Evolutionary conservation across 768 basidiomycete species (phyloP).

Genomic region (Leucocoprinus leucothites): DNA sequence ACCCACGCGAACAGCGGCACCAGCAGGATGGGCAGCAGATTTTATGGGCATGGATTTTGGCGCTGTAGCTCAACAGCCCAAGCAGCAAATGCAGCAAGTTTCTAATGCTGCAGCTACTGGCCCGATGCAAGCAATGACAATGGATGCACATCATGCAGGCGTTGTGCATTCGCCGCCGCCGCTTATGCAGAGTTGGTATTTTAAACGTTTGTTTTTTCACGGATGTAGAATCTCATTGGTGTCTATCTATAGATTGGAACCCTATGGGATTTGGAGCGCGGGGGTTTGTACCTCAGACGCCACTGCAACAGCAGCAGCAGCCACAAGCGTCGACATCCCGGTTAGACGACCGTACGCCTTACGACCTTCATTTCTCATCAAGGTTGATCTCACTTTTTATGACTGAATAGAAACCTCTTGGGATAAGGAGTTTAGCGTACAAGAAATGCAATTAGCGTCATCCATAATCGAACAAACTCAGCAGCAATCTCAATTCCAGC

Average conservation of each 20-base stretch:
- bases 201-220: background rate
- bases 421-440: slow-evolving; percentile 65
- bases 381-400: background rate
- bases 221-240: background rate
- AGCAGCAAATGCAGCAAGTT: background rate
- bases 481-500: background rate
- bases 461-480: slow-evolving; percentile 20
- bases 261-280: slow-evolving; percentile 27
- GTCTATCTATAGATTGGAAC: slow-evolving; percentile 30
- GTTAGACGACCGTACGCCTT: slow-evolving; percentile 39
- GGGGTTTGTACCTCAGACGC: slow-evolving; percentile 26
- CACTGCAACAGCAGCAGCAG: slow-evolving; percentile 25
- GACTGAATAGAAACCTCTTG: slow-evolving; percentile 42
- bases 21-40: slow-evolving; percentile 18
- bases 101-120: background rate
- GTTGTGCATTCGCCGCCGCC: slow-evolving; percentile 9
- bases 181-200: slow-evolving; percentile 9
- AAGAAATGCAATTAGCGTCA: slow-evolving; percentile 39
- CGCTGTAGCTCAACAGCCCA: slow-evolving; percentile 1
- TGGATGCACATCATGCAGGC: background rate
- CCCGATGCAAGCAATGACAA: background rate
- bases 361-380: background rate
- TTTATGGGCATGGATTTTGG: slow-evolving; percentile 11
- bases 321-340: slow-evolving; percentile 1
- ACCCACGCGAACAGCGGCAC: slow-evolving; percentile 29